A percentile compares a stretch with the other conserved stretches of the same genome.
phyloP scores from a whole-genome alignment of 1,284 basidiomycete species.

The Filobasidium uniguttulatum region DNA sequence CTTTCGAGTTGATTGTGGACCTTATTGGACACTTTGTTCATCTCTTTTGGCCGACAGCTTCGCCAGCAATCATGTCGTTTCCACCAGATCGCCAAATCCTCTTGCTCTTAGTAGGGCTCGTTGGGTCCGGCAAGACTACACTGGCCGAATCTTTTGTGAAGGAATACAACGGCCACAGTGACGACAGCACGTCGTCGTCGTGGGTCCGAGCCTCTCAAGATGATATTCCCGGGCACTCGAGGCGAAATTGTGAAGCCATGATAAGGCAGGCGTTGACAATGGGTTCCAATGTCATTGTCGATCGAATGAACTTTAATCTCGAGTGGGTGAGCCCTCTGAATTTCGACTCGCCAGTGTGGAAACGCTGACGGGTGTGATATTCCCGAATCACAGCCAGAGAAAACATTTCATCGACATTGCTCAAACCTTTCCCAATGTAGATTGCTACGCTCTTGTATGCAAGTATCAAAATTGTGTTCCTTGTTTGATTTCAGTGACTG shows the following conservation, averaged over 20 bases:
- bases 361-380: not conserved
- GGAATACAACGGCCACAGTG: constrained; percentile 6
- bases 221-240: constrained; percentile 24
- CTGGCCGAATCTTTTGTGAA: constrained; percentile 24
- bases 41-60: too few species aligned
- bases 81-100: constrained; percentile 7
- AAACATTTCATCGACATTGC: constrained; percentile 31
- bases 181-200: too few species aligned
- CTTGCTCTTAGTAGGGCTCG: constrained; percentile 31
- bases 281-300: constrained; percentile 32
- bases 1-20: too few species aligned
- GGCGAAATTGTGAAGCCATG: constrained; percentile 30
- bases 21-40: too few species aligned
- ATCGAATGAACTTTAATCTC: constrained; percentile 32
- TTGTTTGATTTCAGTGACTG: not conserved
- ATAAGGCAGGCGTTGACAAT: constrained; percentile 20
- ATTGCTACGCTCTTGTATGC: constrained; percentile 11
- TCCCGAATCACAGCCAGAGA: constrained; percentile 32
- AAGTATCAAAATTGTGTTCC: constrained; percentile 1
- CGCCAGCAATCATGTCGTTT: too few species aligned
- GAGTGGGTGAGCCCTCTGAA: constrained; percentile 19
- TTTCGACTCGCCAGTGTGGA: not conserved
- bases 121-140: constrained; percentile 33
- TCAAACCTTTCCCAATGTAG: constrained; percentile 4
- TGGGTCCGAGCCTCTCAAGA: constrained; percentile 36